These are phyloP conservation scores for Candida mesenterica DNA, from an alignment of 1,139 yeast species.

Conservation along the genomic window DNA sequence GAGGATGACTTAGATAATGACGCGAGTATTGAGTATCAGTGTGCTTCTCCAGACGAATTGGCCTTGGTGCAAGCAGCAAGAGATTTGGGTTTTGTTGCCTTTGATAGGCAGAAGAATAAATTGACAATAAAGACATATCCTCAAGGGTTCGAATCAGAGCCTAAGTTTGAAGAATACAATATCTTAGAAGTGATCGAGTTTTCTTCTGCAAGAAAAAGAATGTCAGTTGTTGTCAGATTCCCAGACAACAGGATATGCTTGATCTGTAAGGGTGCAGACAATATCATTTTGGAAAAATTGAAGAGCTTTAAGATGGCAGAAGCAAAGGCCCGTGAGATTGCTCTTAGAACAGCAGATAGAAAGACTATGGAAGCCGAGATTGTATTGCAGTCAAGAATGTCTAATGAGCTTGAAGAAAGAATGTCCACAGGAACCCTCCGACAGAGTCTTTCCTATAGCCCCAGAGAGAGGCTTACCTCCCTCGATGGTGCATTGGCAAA, in stretches of 20 bases:
- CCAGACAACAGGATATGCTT: conserved; percentile 80
- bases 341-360: conserved; percentile 59
- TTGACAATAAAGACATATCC: conserved; percentile 79
- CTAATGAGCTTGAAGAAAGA: conserved; percentile 32
- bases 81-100: conserved; percentile 84
- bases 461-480: conserved; percentile 32
- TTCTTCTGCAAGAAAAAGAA: conserved; percentile 83
- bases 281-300: conserved; percentile 77
- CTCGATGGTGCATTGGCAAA: conserved; percentile 58
- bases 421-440: conserved; percentile 32
- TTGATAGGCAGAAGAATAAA: conserved; percentile 58
- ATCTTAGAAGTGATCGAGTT: conserved; percentile 82
- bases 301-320: conserved; percentile 57
- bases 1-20: conserved; percentile 29
- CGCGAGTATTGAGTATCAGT: conserved; percentile 69
- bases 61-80: conserved; percentile 94
- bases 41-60: conserved; percentile 94
- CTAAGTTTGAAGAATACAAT: conserved; percentile 66
- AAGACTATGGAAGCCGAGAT: conserved; percentile 80
- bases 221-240: conserved; percentile 81
- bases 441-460: conserved; percentile 19
- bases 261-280: conserved; percentile 95
- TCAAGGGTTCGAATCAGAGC: conserved; percentile 64
- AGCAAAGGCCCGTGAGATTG: conserved; percentile 60
- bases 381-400: conserved; percentile 52